Evolutionary conservation across 805 yeast species (phyloP).

Genomic region (Starmerella asiatica): DNA sequence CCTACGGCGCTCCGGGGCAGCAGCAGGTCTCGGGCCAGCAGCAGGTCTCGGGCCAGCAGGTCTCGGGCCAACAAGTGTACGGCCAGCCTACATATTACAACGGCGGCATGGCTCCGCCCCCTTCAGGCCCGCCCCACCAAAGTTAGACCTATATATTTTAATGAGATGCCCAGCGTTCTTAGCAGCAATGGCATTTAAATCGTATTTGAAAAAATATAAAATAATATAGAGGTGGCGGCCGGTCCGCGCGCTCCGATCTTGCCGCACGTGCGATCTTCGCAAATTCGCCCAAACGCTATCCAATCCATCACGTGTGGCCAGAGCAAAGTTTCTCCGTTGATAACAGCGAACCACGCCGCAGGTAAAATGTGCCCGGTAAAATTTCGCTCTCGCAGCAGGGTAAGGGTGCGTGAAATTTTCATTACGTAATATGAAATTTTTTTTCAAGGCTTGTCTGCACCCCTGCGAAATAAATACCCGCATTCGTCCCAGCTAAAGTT

Average conservation of each 20-base stretch:
- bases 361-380: too few species aligned
- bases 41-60: not conserved
- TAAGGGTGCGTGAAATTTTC: not conserved
- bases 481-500: not conserved
- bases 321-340: too few species aligned
- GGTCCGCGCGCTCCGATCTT: not conserved
- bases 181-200: too few species aligned
- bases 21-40: slow-evolving; percentile 2
- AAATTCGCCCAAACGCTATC: not conserved
- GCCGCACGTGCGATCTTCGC: not conserved
- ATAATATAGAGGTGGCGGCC: too few species aligned
- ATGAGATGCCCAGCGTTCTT: too few species aligned
- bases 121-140: too few species aligned
- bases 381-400: not conserved
- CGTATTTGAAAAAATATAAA: too few species aligned
- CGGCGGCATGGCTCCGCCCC: not conserved
- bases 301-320: too few species aligned
- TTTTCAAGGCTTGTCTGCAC: not conserved
- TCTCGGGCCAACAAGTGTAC: not conserved
- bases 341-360: too few species aligned
- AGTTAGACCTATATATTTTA: too few species aligned
- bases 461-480: slow-evolving; percentile 12
- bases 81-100: not conserved
- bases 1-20: not conserved
- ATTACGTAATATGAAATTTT: slow-evolving; percentile 1